Base-by-base conservation (phyloP, 2,329 filamentous ascomycete genomes). In the Ascochyta clinopodiicola region DNA sequence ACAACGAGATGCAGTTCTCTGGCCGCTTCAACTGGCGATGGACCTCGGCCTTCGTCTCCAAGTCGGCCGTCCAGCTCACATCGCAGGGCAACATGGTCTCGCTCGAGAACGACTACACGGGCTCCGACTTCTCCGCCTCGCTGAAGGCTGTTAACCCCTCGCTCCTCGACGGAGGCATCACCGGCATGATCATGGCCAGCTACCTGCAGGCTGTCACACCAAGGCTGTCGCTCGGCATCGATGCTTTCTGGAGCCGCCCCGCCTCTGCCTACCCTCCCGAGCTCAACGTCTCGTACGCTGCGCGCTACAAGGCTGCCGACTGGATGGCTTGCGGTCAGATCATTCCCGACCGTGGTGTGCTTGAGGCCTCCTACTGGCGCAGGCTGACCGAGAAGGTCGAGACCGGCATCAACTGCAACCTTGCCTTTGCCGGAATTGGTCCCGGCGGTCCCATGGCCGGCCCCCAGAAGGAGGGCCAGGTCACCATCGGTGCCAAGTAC, bases 121-220 rank as follows among this genome's bases (percentile, higher is more conserved):
- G 95, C 73, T 82, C 86, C 70, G 95, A 99, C 79, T 99, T 99
- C 80, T 94, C 90, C 39, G 92, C 92, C 22, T 94, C 91, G 37
- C 73, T 99, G 68, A 99, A 98, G 82, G 88, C 92, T 72, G 86
- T 98, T 74, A 98, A 98, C 82, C 95, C 95, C n/a, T 97, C 92
- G 6, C 82, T 89, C 65, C 85, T 99, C 48, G 93, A 98, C 75
- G 94, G 95, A 56, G 92, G 92, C 51, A 79, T 97, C 46, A 99
- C 94, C 24, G 95, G 95, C 69, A 96, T 98, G 78, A 92, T 92
- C 76, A 93, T 99, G 71, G 93, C 91, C 68, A 95, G 90, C 81
- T 98, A 98, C 79, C 85, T 99, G 57, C 95, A 99, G 79, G 91
- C 92, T 45, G 81, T 99, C 59, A 99, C 95, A 36, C 90, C 92